phyloP scores from a whole-genome alignment of 805 yeast genomes.

The Debaryomyces tyrocola region DNA sequence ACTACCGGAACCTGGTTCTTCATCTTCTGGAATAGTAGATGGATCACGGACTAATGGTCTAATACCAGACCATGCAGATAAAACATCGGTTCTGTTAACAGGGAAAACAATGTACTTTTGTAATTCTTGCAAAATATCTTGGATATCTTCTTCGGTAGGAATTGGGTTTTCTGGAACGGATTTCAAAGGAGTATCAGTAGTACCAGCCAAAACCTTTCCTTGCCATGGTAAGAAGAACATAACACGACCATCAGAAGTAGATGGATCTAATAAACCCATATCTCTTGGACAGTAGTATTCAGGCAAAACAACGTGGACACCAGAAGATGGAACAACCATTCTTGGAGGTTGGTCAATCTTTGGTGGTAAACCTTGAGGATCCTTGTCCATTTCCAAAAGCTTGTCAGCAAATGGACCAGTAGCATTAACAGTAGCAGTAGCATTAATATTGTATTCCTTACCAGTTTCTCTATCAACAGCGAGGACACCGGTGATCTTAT shows the following conservation, averaged over 20 bases:
- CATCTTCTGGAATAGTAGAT: conserved; percentile 45
- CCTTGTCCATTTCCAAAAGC: conserved; percentile 82
- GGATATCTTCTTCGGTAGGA: conserved; percentile 85
- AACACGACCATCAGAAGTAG: conserved; percentile 92
- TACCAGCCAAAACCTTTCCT: conserved; percentile 94
- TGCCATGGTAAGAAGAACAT: conserved; percentile 98
- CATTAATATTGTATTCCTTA: conserved; percentile 56
- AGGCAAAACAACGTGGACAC: conserved; percentile 90
- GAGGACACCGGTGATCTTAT: conserved; percentile 69
- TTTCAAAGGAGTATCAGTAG: conserved; percentile 86
- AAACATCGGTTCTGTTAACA: conserved; percentile 84
- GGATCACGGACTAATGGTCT: conserved; percentile 93
- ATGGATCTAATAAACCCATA: conserved; percentile 87
- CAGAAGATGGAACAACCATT: conserved; percentile 93
- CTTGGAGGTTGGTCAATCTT: conserved; percentile 50
- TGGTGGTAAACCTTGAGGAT: conserved; percentile 64
- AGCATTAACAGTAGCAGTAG: conserved; percentile 82
- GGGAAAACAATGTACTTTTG: conserved; percentile 89
- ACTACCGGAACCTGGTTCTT: conserved; percentile 37
- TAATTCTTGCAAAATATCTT: conserved; percentile 81
- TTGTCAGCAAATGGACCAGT: conserved; percentile 92
- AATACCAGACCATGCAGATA: conserved; percentile 96
- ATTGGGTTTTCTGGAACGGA: conserved; percentile 72
- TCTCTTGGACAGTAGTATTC: conserved; percentile 87
- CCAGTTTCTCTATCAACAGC: conserved; percentile 74